Base-by-base conservation (phyloP, 2,329 filamentous ascomycete genomes). In the Truncatella angustata region DNA sequence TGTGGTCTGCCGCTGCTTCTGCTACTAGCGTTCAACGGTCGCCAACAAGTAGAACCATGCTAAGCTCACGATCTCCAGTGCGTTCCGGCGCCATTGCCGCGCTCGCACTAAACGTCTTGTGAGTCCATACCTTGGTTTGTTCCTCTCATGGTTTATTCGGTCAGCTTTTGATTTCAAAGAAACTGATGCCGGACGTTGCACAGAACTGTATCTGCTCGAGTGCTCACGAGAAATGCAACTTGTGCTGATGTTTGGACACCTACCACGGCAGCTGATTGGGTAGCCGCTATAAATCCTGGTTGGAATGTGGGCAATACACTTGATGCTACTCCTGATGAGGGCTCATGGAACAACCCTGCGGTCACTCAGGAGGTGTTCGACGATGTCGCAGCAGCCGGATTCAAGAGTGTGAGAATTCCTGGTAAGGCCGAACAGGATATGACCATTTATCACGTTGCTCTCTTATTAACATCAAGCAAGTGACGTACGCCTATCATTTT, bases 271-370 rank as follows among this genome's bases (percentile, higher is more conserved):
- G 63, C 68, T 1, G 65, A 73, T 3, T 81, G 63, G 40, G 57
- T 82, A 44, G 68, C 70, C 4, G 72, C 69, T 7, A 68, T 82
- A 36, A 78, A 78, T 45, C 76, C 80, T 0, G 81, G 81, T 6
- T 85, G 81, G 81, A 85, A 84, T 56, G 58, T 84, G 7, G 82
- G 81, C 9, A 85, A 85, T 51, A 82, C 80, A 0, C 71, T 85
- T 26, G 82, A 84, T 60, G 79, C 80, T 1, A 65, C 74, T 6
- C 75, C 80, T 4, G 69, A 75, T 45, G 82, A 85, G 61, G 80
- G 78, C 4, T 78, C 74, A 2, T 85, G 81, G 81, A 80, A 80
- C 56, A 84, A 84, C 52, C 70, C 74, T 0, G 72, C 76, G 0
- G 79, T 82, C 1, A 67, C 73, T 5, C 68, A 67, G 2, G 61